Conservation (phyloP, 2,329 filamentous ascomycete genomes). For the Sclerotinia glacialis region DNA sequence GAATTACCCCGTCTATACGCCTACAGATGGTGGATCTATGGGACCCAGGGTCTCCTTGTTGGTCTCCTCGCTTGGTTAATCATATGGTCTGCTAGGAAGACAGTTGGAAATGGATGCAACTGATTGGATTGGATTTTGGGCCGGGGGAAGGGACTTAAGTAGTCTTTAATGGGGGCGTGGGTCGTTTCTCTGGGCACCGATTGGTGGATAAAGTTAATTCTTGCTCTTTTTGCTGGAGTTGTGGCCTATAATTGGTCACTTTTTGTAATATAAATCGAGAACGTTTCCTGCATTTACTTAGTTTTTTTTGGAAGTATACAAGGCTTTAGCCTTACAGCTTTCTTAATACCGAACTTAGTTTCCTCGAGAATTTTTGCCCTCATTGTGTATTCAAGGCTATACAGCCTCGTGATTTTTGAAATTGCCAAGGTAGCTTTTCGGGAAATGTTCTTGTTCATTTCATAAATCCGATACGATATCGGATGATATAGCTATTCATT, state of each 20-base stretch:
- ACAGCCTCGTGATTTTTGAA: background rate
- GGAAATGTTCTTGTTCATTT: background rate
- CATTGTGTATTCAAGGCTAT: background rate
- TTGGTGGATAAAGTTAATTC: background rate
- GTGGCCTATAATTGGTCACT: background rate
- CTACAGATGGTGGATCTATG: conserved; percentile 7
- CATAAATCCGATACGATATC: background rate
- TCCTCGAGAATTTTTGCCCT: background rate
- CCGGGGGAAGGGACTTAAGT: background rate
- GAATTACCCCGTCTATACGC: background rate
- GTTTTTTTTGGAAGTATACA: background rate
- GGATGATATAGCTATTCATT: background rate
- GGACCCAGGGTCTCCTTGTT: background rate
- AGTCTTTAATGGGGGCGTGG: background rate
- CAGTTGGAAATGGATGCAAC: background rate
- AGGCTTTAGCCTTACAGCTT: background rate
- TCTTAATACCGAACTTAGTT: background rate
- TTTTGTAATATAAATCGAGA: background rate
- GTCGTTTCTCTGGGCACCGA: background rate
- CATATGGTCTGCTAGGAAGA: background rate
- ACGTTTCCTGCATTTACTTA: background rate
- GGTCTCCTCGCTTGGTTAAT: background rate
- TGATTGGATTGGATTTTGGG: background rate
- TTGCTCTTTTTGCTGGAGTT: background rate
- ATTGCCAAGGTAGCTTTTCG: background rate